A percentile compares a stretch with the other conserved stretches of the same genome.
These are phyloP conservation scores for Saraca asoca DNA, from an alignment of 331 rosid genomes.

Conservation along the genomic window DNA sequence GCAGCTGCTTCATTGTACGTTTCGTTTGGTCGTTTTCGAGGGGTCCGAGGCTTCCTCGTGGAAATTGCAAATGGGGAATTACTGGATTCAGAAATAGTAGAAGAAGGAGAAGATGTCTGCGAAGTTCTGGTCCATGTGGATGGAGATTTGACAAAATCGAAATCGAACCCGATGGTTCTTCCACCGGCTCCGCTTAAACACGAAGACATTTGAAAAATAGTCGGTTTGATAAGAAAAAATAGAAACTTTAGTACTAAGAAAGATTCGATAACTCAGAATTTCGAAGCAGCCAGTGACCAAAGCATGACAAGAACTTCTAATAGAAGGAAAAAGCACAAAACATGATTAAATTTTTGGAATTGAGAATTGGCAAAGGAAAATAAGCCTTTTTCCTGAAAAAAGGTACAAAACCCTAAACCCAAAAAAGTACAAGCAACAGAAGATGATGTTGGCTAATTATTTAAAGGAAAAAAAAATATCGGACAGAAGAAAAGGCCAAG, in stretches of 20 bases:
- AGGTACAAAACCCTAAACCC: constrained; percentile 80
- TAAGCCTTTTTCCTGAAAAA: neutral
- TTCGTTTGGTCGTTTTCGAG: constrained; percentile 92
- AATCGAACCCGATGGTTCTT: constrained; percentile 68
- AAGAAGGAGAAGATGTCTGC: constrained; percentile 67
- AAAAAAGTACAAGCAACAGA: constrained; percentile 38
- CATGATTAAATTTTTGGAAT: neutral
- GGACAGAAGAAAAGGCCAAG: constrained; percentile 54
- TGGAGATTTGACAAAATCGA: constrained; percentile 72
- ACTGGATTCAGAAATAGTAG: constrained; percentile 82
- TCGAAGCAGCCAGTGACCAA: neutral
- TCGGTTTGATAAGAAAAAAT: too few relatives aligned
- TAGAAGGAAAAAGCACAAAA: constrained; percentile 9
- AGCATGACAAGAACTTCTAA: neutral
- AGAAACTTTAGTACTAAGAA: too few relatives aligned
- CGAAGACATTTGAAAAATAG: constrained; percentile 61
- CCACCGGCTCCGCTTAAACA: constrained; percentile 78
- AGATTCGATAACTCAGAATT: constrained; percentile 5
- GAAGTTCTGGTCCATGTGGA: constrained; percentile 63
- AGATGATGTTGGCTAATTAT: constrained; percentile 28
- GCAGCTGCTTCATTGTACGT: constrained; percentile 90
- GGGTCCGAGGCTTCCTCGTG: constrained; percentile 75
- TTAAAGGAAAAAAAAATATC: neutral
- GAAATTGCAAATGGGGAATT: constrained; percentile 67
- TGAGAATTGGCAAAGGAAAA: constrained; percentile 9